Evolutionary conservation across 495 filamentous ascomycete genomes (phyloP).

Genomic region (Chaetomium cochliodes): DNA sequence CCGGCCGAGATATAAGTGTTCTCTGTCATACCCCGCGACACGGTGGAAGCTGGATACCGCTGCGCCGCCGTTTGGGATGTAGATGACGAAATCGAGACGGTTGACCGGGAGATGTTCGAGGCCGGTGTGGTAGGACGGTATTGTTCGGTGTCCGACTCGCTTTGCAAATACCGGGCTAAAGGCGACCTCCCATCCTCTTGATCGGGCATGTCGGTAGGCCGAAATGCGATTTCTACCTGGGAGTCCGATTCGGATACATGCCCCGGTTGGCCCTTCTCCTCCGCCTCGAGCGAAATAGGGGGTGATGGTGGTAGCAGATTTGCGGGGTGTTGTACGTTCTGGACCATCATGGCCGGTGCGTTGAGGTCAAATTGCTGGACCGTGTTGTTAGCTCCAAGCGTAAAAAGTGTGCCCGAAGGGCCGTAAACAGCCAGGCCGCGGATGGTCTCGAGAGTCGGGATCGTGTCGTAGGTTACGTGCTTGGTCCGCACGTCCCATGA

Average conservation of each 20-base stretch:
- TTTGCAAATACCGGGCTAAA: constrained; percentile 60
- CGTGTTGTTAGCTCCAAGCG: constrained; percentile 79
- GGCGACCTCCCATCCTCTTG: constrained; percentile 65
- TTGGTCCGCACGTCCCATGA: constrained; percentile 98
- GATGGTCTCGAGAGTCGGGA: constrained; percentile 80
- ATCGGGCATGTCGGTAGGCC: constrained; percentile 56
- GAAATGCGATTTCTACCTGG: constrained; percentile 48
- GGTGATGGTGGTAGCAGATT: constrained; percentile 71
- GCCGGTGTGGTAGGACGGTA: constrained; percentile 61
- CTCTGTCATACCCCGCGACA: constrained; percentile 52
- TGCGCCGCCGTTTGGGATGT: constrained; percentile 42
- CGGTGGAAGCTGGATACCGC: constrained; percentile 45
- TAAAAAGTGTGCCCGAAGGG: constrained; percentile 87
- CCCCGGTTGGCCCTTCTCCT: constrained; percentile 43
- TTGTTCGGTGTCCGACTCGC: constrained; percentile 53
- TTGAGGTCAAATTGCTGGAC: constrained; percentile 95
- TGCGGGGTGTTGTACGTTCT: constrained; percentile 79
- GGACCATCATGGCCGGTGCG: constrained; percentile 68
- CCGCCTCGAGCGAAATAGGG: constrained; percentile 72
- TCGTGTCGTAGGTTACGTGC: constrained; percentile 80
- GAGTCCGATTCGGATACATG: constrained; percentile 48
- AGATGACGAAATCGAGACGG: constrained; percentile 54
- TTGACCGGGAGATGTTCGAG: constrained; percentile 65
- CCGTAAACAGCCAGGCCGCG: constrained; percentile 84
- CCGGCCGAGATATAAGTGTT: constrained; percentile 64